A percentile compares a stretch with the other conserved stretches of the same genome.
Evolutionary conservation across 768 basidiomycete species (phyloP).

Genomic region (Amanita pseudoporphyria): DNA sequence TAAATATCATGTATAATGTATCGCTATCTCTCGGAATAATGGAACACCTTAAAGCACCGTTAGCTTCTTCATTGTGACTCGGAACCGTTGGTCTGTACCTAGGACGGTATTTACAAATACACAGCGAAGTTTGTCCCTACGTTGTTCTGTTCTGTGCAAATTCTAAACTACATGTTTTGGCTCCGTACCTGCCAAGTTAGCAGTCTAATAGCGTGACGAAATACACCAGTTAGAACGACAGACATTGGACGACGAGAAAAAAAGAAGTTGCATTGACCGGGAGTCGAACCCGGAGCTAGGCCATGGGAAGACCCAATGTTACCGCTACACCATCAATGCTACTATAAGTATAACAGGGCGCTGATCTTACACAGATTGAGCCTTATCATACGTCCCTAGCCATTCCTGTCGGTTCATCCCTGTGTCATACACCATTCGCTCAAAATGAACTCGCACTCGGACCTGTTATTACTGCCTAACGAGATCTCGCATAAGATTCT

Average conservation of each 20-base stretch:
- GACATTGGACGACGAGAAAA: neutral
- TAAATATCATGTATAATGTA: neutral
- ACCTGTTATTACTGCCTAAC: neutral
- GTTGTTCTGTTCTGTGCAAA: too few relatives aligned
- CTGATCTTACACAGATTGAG: too few relatives aligned
- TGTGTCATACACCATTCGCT: neutral
- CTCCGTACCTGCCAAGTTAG: too few relatives aligned
- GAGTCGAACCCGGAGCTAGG: slow-evolving; percentile 47
- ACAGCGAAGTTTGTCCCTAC: too few relatives aligned
- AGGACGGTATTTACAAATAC: too few relatives aligned
- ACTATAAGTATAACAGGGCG: neutral
- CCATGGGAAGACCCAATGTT: slow-evolving; percentile 83
- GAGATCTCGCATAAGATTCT: neutral
- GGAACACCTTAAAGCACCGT: neutral
- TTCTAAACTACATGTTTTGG: too few relatives aligned
- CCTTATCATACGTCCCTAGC: too few relatives aligned
- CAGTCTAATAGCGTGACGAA: too few relatives aligned
- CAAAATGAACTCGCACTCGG: neutral
- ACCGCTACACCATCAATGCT: slow-evolving; percentile 66
- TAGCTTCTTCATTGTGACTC: too few relatives aligned
- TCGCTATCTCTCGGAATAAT: neutral
- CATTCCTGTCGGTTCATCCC: too few relatives aligned
- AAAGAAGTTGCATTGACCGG: slow-evolving; percentile 32
- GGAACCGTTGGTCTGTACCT: too few relatives aligned
- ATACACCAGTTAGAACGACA: too few relatives aligned